A percentile compares a stretch with the other conserved stretches of the same genome.
phyloP scores from a whole-genome alignment of 495 filamentous ascomycete genomes.

The Talaromyces wortmannii region DNA sequence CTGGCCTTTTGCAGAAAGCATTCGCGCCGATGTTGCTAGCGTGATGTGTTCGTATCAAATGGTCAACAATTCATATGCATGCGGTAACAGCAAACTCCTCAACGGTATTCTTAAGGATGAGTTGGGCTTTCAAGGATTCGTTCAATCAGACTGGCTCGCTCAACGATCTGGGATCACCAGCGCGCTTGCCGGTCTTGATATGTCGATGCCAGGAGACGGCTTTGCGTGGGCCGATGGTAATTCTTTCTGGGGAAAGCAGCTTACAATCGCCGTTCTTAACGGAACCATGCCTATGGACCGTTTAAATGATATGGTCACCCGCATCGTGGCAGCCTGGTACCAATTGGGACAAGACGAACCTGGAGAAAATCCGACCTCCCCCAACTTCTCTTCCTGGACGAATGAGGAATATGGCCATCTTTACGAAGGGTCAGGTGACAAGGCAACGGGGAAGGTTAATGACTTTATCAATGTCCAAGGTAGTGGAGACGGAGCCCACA shows the following conservation, averaged over 20 bases:
- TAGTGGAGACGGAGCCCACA: slow-evolving; percentile 56
- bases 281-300: slow-evolving; percentile 74
- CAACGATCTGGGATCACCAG: slow-evolving; percentile 75
- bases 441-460: slow-evolving; percentile 60
- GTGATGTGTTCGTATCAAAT: slow-evolving; percentile 88
- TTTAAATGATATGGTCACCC: slow-evolving; percentile 88
- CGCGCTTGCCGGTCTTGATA: slow-evolving; percentile 80
- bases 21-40: slow-evolving; percentile 79
- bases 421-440: slow-evolving; percentile 57
- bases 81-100: slow-evolving; percentile 84
- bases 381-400: slow-evolving; percentile 92
- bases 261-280: slow-evolving; percentile 76
- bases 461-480: slow-evolving; percentile 66
- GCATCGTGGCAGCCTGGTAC: slow-evolving; percentile 90
- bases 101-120: slow-evolving; percentile 95
- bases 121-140: slow-evolving; percentile 89
- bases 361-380: slow-evolving; percentile 57
- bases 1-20: slow-evolving; percentile 84
- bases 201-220: slow-evolving; percentile 95
- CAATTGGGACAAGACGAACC: slow-evolving; percentile 75
- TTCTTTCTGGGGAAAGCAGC: slow-evolving; percentile 71
- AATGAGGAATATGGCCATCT: slow-evolving; percentile 58
- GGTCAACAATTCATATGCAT: slow-evolving; percentile 88
- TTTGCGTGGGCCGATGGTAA: slow-evolving; percentile 67
- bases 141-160: slow-evolving; percentile 90